phyloP scores from a whole-genome alignment of 2,329 filamentous ascomycete genomes.

The Penicillium sp. region DNA sequence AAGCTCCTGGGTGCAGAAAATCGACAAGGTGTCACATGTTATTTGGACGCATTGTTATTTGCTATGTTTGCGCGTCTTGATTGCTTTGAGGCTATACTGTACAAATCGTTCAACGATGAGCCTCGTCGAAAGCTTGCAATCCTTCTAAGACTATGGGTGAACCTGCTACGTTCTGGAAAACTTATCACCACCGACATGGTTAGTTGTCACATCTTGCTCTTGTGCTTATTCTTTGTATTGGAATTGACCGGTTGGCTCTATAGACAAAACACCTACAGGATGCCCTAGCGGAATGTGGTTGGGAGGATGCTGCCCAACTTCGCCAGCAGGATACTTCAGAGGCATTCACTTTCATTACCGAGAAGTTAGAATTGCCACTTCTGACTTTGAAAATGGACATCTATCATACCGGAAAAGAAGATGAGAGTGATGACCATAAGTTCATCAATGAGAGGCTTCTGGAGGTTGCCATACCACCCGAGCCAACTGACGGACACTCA shows the following conservation, averaged over 20 bases:
- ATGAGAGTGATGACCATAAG: slow-evolving; percentile 85
- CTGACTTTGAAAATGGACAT: slow-evolving; percentile 91
- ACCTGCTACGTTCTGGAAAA: slow-evolving; percentile 79
- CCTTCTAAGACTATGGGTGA: slow-evolving; percentile 85
- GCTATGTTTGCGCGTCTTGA: slow-evolving; percentile 91
- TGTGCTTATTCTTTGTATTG: not conserved
- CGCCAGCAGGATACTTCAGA: slow-evolving; percentile 94
- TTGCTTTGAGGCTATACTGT: slow-evolving; percentile 90
- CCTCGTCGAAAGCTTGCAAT: slow-evolving; percentile 71
- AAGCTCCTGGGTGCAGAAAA: slow-evolving; percentile 84
- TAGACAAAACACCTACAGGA: slow-evolving; percentile 82
- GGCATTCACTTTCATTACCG: slow-evolving; percentile 92
- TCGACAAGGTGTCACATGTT: slow-evolving; percentile 84
- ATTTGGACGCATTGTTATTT: slow-evolving; percentile 85
- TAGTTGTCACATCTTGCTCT: slow-evolving; percentile 18
- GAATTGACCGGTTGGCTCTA: slow-evolving; percentile 8
- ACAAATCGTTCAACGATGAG: slow-evolving; percentile 72
- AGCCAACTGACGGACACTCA: slow-evolving; percentile 62
- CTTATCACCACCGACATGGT: slow-evolving; percentile 84
- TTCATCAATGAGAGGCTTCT: slow-evolving; percentile 88
- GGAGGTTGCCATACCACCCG: slow-evolving; percentile 83
- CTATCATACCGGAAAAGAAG: slow-evolving; percentile 83
- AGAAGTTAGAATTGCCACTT: slow-evolving; percentile 80
- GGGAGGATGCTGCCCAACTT: slow-evolving; percentile 73
- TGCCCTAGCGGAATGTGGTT: slow-evolving; percentile 79